These are phyloP conservation scores for Chaetomium globosum DNA, from an alignment of 2,329 filamentous ascomycete genomes.

Conservation along the genomic window DNA sequence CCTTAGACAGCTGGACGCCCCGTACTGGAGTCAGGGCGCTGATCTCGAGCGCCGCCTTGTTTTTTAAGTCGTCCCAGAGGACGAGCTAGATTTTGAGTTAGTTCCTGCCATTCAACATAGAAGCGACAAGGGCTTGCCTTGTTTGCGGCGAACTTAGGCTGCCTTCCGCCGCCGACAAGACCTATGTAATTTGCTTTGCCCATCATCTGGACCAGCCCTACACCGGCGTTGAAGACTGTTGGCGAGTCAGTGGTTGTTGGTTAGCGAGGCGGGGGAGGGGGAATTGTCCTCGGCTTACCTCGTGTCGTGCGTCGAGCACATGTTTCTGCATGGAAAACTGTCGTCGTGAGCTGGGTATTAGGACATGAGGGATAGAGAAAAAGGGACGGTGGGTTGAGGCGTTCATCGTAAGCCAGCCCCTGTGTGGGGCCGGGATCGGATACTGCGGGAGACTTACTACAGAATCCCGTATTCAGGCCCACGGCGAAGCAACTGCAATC, in stretches of 20 bases:
- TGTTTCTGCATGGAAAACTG: conserved; percentile 73
- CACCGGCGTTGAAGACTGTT: conserved; percentile 75
- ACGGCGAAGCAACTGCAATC: conserved; percentile 85
- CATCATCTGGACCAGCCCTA: conserved; percentile 84
- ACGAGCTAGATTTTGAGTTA: conserved; percentile 58
- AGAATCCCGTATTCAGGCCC: conserved; percentile 82
- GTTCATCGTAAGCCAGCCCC: neutral
- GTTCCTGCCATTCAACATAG: neutral
- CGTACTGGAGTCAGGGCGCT: conserved; percentile 79
- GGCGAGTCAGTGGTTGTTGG: conserved; percentile 14
- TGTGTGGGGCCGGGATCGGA: neutral
- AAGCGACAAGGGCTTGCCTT: conserved; percentile 57
- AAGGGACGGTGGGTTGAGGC: neutral
- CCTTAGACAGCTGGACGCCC: conserved; percentile 74
- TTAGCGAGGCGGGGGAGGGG: neutral
- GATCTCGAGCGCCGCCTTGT: conserved; percentile 72
- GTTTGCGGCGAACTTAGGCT: conserved; percentile 83
- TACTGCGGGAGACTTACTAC: conserved; percentile 55
- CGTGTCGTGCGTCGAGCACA: conserved; percentile 66
- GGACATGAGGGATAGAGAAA: neutral
- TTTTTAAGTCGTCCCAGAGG: conserved; percentile 87
- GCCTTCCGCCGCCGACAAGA: conserved; percentile 82
- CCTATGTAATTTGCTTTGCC: conserved; percentile 84
- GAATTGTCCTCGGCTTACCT: conserved; percentile 28
- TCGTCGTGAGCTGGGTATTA: conserved; percentile 38